Conservation (phyloP, 78 protist genomes). For the Dictyostelium purpureum region DNA sequence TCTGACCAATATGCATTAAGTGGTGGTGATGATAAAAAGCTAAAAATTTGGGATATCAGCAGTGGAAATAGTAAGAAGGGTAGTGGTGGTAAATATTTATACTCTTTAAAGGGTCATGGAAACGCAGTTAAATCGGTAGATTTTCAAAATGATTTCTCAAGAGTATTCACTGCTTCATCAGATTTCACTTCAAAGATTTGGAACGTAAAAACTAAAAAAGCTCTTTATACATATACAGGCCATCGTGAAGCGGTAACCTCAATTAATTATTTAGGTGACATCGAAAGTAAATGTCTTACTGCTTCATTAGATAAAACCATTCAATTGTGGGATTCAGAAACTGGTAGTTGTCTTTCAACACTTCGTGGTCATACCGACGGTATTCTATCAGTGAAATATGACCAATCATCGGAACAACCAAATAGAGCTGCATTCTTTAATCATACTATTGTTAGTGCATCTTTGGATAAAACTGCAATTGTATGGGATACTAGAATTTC, state of each 20-base stretch:
- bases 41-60: slow-evolving; percentile 47
- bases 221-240: not conserved
- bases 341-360: not conserved
- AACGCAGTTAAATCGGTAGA: slow-evolving; percentile 17
- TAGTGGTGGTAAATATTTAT: slow-evolving; percentile 1
- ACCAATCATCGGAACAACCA: not conserved
- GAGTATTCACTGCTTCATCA: slow-evolving; percentile 8
- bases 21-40: slow-evolving; percentile 62
- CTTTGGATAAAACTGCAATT: slow-evolving; percentile 10
- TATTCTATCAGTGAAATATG: slow-evolving; percentile 1
- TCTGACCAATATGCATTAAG: not conserved
- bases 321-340: slow-evolving; percentile 50
- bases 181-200: slow-evolving; percentile 34
- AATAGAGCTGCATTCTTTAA: not conserved
- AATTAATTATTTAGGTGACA: slow-evolving; percentile 46
- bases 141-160: not conserved
- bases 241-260: slow-evolving; percentile 48
- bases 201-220: slow-evolving; percentile 27
- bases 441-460: slow-evolving; percentile 4
- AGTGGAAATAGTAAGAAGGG: not conserved
- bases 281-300: slow-evolving; percentile 15
- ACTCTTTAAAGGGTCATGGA: slow-evolving; percentile 29
- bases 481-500: slow-evolving; percentile 73
- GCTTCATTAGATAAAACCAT: slow-evolving; percentile 23
- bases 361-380: slow-evolving; percentile 35